phyloP scores from a whole-genome alignment of 2,329 filamentous ascomycete species.

The Sclerotinia borealis region DNA sequence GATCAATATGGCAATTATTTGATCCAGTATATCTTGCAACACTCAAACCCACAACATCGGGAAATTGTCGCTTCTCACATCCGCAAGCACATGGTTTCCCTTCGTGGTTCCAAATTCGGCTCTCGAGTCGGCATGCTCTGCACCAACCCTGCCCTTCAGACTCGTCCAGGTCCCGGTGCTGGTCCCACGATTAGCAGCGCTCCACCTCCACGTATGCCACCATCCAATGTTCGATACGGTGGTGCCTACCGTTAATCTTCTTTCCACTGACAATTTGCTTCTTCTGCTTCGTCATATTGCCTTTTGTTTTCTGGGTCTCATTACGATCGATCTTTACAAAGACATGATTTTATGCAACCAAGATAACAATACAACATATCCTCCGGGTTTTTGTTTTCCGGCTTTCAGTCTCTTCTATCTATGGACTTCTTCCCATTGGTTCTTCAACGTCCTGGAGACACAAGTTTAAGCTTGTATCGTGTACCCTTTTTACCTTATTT shows the following conservation, averaged over 20 bases:
- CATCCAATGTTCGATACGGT: slow-evolving; percentile 51
- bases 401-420: slow-evolving; percentile 33
- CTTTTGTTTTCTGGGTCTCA: slow-evolving; percentile 25
- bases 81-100: slow-evolving; percentile 98
- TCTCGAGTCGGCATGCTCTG: slow-evolving; percentile 98
- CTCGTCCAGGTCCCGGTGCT: slow-evolving; percentile 78
- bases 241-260: slow-evolving; percentile 49
- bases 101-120: slow-evolving; percentile 96
- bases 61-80: slow-evolving; percentile 93
- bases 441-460: slow-evolving; percentile 29
- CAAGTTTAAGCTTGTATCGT: slow-evolving; percentile 27
- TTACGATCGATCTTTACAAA: slow-evolving; percentile 32
- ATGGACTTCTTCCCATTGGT: slow-evolving; percentile 30
- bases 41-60: slow-evolving; percentile 79
- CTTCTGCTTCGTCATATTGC: slow-evolving; percentile 27
- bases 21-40: slow-evolving; percentile 92
- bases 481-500: slow-evolving; percentile 21
- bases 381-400: slow-evolving; percentile 23
- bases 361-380: slow-evolving; percentile 32
- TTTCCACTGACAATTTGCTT: slow-evolving; percentile 18
- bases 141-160: slow-evolving; percentile 86
- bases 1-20: slow-evolving; percentile 99
- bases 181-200: slow-evolving; percentile 54
- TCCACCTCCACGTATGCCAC: slow-evolving; percentile 47
- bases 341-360: slow-evolving; percentile 28